Base-by-base conservation (phyloP, 805 yeast genomes). In the Nakazawaea holstii region DNA sequence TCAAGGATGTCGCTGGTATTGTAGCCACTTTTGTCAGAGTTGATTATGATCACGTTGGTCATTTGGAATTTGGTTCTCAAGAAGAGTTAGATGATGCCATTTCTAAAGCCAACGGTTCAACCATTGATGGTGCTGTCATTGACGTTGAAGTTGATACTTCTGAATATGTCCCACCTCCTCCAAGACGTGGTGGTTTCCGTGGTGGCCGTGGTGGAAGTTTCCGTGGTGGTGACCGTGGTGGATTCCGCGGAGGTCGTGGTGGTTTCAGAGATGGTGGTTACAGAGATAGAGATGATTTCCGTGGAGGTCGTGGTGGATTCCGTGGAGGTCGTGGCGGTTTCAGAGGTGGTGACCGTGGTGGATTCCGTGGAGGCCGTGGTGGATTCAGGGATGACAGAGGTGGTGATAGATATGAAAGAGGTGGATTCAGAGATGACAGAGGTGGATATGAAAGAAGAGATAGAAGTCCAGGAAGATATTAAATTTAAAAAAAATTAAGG, bases 31-130 rank as follows among this genome's bases (percentile, higher is more conserved):
- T 83, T 70, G 65, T 75, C 59, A 70, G 73, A 72, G 65, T 74
- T 66, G 67, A 76, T 60, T 61, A 73, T 61, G 65, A 65, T 66
- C 64, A 69, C 62, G 59, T 66, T 62, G 80, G 82, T 56, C 72
- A 72, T 49, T 70, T 79, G 55, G 84, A 79, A 66, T 77, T 79
- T 52, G 63, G 68, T 14, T 63, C 87, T 51, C 84, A 82, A 60
- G 96, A 87, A 51, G 85, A 86, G 56, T 75, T 92, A 59, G 83
- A 74, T 48, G 75, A 76, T 53, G 94, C 97, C 40, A 68, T 92
- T 56, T 79, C 79, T 49, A 79, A 82, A 61, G 74, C 87, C 59
- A 87, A 87, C 65, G 82, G 80, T 55, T 71, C 79, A 51, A 84
- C 85, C 51, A 80, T 76, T 69, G 82, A 82, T 62, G 94, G 94